Evolutionary conservation across 148 eudicot genomes (phyloP).

Genomic region (Bassia scoparia): DNA sequence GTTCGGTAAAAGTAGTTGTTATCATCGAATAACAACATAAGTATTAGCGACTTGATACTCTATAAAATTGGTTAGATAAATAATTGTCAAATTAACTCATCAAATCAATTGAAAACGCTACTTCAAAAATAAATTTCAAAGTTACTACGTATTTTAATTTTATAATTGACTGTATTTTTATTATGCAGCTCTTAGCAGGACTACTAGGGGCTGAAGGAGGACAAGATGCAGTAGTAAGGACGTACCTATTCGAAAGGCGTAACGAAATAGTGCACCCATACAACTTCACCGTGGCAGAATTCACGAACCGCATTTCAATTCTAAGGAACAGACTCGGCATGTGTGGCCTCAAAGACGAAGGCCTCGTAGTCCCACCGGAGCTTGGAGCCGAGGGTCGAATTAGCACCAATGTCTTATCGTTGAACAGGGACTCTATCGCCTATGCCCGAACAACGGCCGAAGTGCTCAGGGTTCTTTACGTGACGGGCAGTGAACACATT

Average conservation of each 20-base stretch:
- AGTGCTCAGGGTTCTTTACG: slow-evolving; percentile 51
- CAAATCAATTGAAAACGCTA: too few relatives aligned
- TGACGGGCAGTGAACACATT: slow-evolving; percentile 48
- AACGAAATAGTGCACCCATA: slow-evolving; percentile 41
- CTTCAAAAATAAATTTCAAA: too few relatives aligned
- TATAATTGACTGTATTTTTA: too few relatives aligned
- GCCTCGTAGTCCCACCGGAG: slow-evolving; percentile 47
- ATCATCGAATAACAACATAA: too few relatives aligned
- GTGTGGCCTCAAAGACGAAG: slow-evolving; percentile 79
- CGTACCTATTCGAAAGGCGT: slow-evolving; percentile 54
- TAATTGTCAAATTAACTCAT: too few relatives aligned
- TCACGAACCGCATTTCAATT: slow-evolving; percentile 51
- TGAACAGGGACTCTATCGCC: slow-evolving; percentile 44
- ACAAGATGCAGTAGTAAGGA: slow-evolving; percentile 69
- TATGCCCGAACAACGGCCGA: slow-evolving; percentile 58
- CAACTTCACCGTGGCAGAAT: slow-evolving; percentile 59
- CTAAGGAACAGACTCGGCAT: slow-evolving; percentile 52
- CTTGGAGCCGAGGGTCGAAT: slow-evolving; percentile 56
- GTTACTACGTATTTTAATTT: too few relatives aligned
- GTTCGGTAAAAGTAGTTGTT: too few relatives aligned
- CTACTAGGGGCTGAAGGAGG: slow-evolving; percentile 74
- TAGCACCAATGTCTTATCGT: slow-evolving; percentile 52
- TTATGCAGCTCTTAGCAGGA: slow-evolving; percentile 59
- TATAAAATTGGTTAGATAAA: too few relatives aligned
- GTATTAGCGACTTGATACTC: too few relatives aligned